A percentile compares a stretch with the other conserved stretches of the same genome.
Conservation (phyloP, 2,329 filamentous ascomycete species). For the Epichloe bromicola region DNA sequence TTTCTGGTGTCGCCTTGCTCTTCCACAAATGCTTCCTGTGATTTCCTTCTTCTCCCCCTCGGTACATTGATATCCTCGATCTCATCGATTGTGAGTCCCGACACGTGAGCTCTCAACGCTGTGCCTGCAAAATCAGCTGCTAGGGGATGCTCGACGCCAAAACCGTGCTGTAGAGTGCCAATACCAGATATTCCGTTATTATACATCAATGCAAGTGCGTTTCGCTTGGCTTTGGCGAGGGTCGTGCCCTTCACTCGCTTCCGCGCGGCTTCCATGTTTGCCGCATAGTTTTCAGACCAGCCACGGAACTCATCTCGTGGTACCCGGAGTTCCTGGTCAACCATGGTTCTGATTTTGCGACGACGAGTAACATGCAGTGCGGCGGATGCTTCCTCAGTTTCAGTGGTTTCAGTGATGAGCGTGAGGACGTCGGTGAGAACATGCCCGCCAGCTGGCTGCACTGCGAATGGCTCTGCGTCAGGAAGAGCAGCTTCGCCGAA, state of each 20-base stretch:
- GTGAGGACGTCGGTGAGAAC: slow-evolving; percentile 6
- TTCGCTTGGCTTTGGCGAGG: slow-evolving; percentile 25
- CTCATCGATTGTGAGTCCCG: slow-evolving; percentile 12
- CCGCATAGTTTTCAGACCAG: slow-evolving; percentile 31
- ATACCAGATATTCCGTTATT: slow-evolving; percentile 23
- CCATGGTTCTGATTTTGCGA: slow-evolving; percentile 15
- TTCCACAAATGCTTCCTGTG: slow-evolving; percentile 30
- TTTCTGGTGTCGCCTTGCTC: slow-evolving; percentile 22
- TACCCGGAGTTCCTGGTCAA: slow-evolving; percentile 22
- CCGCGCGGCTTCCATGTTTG: slow-evolving; percentile 39
- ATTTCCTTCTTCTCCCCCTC: slow-evolving; percentile 27
- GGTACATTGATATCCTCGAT: slow-evolving; percentile 8
- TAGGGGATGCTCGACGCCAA: slow-evolving; percentile 28
- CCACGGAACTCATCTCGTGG: slow-evolving; percentile 22
- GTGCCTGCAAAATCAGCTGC: slow-evolving; percentile 31
- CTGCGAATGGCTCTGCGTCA: slow-evolving; percentile 23
- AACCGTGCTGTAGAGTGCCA: slow-evolving; percentile 12
- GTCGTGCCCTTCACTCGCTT: slow-evolving; percentile 16
- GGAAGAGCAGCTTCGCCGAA: slow-evolving; percentile 25
- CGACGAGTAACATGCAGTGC: slow-evolving; percentile 13
- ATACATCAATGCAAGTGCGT: slow-evolving; percentile 19
- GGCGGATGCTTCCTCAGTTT: slow-evolving; percentile 10
- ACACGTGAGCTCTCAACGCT: slow-evolving; percentile 22
- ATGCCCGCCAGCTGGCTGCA: slow-evolving; percentile 9
- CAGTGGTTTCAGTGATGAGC: slow-evolving; percentile 12